Evolutionary conservation across 2,329 filamentous ascomycete species (phyloP).

Genomic region (Xylariaceae sp.): DNA sequence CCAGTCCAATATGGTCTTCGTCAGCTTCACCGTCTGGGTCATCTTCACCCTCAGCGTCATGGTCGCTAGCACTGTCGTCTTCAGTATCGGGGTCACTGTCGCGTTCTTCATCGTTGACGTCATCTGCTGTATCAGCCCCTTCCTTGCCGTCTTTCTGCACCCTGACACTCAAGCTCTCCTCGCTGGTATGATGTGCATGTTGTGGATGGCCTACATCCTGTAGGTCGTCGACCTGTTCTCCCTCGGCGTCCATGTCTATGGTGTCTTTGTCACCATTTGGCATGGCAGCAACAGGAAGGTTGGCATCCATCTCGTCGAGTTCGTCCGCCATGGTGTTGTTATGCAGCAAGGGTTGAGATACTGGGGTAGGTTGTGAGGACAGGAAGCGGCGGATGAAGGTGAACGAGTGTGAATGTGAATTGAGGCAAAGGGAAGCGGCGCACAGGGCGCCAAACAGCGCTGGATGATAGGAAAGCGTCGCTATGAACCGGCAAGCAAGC

Average conservation of each 20-base stretch:
- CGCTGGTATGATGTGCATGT: too few relatives aligned
- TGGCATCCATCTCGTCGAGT: background rate
- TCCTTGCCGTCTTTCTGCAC: too few relatives aligned
- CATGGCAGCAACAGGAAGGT: background rate
- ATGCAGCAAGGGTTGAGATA: background rate
- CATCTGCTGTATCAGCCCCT: background rate
- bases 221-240: background rate
- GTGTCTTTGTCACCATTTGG: background rate
- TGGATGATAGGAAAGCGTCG: too few relatives aligned
- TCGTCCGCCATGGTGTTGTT: background rate
- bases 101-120: background rate
- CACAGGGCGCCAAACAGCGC: too few relatives aligned
- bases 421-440: background rate
- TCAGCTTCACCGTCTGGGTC: conserved; percentile 20
- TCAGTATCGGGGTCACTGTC: background rate
- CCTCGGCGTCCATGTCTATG: background rate
- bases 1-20: conserved; percentile 29
- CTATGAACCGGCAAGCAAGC: too few relatives aligned
- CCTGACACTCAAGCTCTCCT: too few relatives aligned
- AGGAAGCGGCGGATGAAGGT: background rate
- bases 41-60: conserved; percentile 2
- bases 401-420: background rate
- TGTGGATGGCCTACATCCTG: too few relatives aligned
- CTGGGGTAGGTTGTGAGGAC: background rate
- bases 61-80: background rate